Evolutionary conservation across 208 protist species (phyloP), one percentile per base, ranked within the genome.

Genomic region (Trypanosoma grayi): DNA sequence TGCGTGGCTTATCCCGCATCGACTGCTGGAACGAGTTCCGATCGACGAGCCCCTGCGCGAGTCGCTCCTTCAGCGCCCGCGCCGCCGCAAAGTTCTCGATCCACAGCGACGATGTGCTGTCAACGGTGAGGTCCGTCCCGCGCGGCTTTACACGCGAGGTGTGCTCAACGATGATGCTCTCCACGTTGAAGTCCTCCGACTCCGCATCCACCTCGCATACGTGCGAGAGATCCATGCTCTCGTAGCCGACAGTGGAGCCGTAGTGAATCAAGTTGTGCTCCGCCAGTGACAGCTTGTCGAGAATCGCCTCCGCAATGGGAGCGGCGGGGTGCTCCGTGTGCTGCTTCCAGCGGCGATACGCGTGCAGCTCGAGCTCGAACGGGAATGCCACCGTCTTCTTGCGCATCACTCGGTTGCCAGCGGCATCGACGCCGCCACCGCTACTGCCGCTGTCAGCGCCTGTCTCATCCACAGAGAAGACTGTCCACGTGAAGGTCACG

Each of bases 61-160:
- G 64, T 41, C 82, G 73, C 36, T 82, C 67, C 66, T 79, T 85
- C 28, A 94, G 55, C 46, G 77, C 77, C 4, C 87, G 83, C n/a
- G 87, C 87, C 24, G 81, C 83, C 24, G 81, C 81, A 60, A 94
- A 94, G 72, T 94, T 94, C 55, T 94, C 87, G 62, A 94, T 89
- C 72, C 79, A 87, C 16, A 94, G 72, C 13, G 87, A 82, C 8
- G 87, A 87, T 8, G 84, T 89, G 52, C 81, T 91, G 73, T 94
- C 87, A 14, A 94, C 81, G 0, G 82, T 71, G 31, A 94, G 67
- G 45, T 83, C 79, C 4, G 81, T 91, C 13, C 81, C 81, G 25
- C 75, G 71, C n/a, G 81, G 81, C 36, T 80, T 78, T 33, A 75
- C 75, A 31, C 87, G 81, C 37, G 77, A 74, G 16, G 79, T 91